These are phyloP conservation scores for Talaromyces sp. DNA, from an alignment of 2,329 filamentous ascomycete genomes.

Conservation along the genomic window DNA sequence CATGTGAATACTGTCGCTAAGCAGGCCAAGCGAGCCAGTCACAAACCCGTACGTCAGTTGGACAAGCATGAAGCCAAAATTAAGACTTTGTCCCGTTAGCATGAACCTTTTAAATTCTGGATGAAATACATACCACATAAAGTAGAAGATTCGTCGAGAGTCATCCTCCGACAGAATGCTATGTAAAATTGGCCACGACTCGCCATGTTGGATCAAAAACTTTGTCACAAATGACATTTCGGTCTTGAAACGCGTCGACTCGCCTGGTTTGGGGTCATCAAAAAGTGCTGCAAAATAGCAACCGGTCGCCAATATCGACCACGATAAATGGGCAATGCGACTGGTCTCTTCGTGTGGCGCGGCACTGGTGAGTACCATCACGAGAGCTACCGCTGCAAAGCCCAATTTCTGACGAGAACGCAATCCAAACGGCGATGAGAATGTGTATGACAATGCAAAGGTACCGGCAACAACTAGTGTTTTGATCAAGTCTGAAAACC, in stretches of 20 bases:
- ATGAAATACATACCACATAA: slow-evolving; percentile 67
- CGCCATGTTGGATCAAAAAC: slow-evolving; percentile 63
- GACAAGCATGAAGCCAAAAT: slow-evolving; percentile 90
- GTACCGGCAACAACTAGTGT: slow-evolving; percentile 17
- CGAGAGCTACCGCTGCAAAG: slow-evolving; percentile 20
- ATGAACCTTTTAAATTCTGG: not conserved
- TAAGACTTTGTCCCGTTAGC: slow-evolving; percentile 61
- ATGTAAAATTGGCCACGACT: slow-evolving; percentile 71
- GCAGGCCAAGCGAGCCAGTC: slow-evolving; percentile 87
- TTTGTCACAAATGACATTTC: slow-evolving; percentile 64
- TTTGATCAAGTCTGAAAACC: slow-evolving; percentile 18
- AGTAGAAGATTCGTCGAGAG: slow-evolving; percentile 93
- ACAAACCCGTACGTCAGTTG: slow-evolving; percentile 92
- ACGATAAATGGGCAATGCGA: slow-evolving; percentile 21
- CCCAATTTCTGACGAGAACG: slow-evolving; percentile 28
- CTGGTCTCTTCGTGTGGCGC: slow-evolving; percentile 22
- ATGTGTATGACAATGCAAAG: slow-evolving; percentile 23
- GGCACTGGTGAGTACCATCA: slow-evolving; percentile 25
- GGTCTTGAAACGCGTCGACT: slow-evolving; percentile 32
- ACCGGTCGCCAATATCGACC: slow-evolving; percentile 21
- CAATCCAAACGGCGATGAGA: slow-evolving; percentile 19
- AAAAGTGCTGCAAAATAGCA: slow-evolving; percentile 28
- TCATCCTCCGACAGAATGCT: slow-evolving; percentile 86
- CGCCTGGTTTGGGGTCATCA: slow-evolving; percentile 25
- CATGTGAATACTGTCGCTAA: slow-evolving; percentile 99